Base-by-base conservation (phyloP, 768 basidiomycete genomes). In the Tylopilus plumbeoviolaceoides region DNA sequence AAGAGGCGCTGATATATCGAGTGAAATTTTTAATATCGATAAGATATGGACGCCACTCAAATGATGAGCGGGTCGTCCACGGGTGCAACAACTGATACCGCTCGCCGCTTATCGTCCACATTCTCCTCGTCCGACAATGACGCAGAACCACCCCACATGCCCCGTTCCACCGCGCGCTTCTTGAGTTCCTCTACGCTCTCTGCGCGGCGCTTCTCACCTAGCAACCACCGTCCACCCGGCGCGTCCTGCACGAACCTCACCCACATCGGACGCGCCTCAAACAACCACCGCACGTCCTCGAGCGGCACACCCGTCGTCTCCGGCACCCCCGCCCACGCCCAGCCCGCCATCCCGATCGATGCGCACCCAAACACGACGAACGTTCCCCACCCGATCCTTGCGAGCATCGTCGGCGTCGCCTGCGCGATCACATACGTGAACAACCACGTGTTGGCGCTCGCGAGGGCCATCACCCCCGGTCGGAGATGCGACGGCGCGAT, bases 241-340 rank as follows among this genome's bases (percentile, higher is more conserved):
- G 72, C 69, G 17, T 72, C 71, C 49, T 66, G 54, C 18, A 72
- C 42, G 21, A 60, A 62, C 27, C 72, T 53, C 27, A 68, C 30
- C 51, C 68, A 59, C 17, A 64, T 1, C n/a, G 17, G 43, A 4
- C 58, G 15, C 7, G 15, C 54, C 47, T 72, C 69, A 33, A 75
- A 75, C 20, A 75, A 33, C 51, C 59, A 68, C 27, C 54, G 58
- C 40, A 75, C 62, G 33, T 75, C 72, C 63, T 75, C 74, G 27
- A 75, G 64, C 33, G 70, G 66, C 21, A 72, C 65, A 12, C 72
- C 69, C 17, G 60, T 72, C 44, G 75, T 76, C 61, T 76, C 75
- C 0, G 75, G 75, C 7, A 76, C 62, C 46, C 69, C 67, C n/a
- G 58, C 55, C 62, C 71, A 70, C 36, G 63, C 66, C 70, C 63